Evolutionary conservation across 495 filamentous ascomycete species (phyloP), one percentile per base, ranked within the genome.

Genomic region (Xylaria bambusicola): DNA sequence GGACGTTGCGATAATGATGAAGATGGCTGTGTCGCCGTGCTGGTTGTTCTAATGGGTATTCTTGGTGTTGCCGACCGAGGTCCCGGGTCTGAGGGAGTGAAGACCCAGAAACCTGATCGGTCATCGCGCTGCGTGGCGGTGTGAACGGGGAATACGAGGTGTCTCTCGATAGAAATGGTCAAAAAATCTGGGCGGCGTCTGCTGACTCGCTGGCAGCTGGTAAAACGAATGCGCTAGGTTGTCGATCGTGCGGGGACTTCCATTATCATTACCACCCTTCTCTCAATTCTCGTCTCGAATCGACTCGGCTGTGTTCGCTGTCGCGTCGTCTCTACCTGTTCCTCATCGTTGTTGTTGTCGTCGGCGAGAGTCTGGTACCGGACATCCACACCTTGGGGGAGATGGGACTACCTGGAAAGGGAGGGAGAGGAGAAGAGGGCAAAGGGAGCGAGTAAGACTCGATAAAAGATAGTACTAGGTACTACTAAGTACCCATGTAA

Each of bases 81-180:
- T 67, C 65, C 68, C 75, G 78, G 77, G 76, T 68, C 78, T 80
- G 78, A 80, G 73, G 62, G 78, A 80, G 78, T 79, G 78, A 79
- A 79, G 78, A 69, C 76, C 77, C 76, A 70, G 66, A 70, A 65
- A 67, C 71, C 68, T 69, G 70, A 71, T 76, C 77, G 71, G 78
- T 77, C 78, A 80, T 80, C 60, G 74, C 69, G 75, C 54, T 62
- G 65, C 65, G 73, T 71, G 69, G 66, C 68, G 71, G 67, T 67
- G 71, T 64, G 68, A 31, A 33, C 62, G 62, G 57, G 59, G 66
- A 71, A 71, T 71, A 71, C 68, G 68, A 71, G 68, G 58, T 70
- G 65, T 63, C 58, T 58, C 54, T 45, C 41, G 40, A 47, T 31
- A 44, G 36, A 38, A 27, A 38, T 38, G 40, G 24, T 52, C 58